Percentiles rank a stretch among this genome's conserved stretches.
Evolutionary conservation across 495 filamentous ascomycete species (phyloP).

Genomic region (Penicillium angulare): DNA sequence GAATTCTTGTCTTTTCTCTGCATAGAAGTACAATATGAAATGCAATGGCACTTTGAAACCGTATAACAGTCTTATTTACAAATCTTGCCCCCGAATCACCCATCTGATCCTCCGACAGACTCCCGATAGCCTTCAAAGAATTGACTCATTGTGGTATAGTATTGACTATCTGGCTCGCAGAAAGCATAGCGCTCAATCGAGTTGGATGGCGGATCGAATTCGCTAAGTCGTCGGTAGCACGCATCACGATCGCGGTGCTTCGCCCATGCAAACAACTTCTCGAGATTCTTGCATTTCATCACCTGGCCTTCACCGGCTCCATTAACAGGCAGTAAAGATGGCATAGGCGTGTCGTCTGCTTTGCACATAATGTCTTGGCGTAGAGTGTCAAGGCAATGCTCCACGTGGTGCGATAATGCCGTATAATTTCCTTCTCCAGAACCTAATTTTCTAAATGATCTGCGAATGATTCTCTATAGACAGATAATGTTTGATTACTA

Average conservation of each 20-base stretch:
- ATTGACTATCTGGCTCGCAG: not conserved
- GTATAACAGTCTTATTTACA: too few species aligned
- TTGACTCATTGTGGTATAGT: not conserved
- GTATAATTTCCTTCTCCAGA: not conserved
- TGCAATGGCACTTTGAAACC: too few species aligned
- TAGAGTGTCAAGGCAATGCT: conserved; percentile 31
- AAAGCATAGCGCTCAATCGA: not conserved
- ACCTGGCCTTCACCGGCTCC: conserved; percentile 7
- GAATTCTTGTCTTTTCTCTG: too few species aligned
- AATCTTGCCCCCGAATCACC: too few species aligned
- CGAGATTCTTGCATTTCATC: conserved; percentile 11
- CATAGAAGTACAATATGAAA: too few species aligned
- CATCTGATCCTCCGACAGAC: too few species aligned
- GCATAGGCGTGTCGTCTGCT: conserved; percentile 23
- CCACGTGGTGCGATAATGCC: conserved; percentile 11
- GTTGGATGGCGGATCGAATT: not conserved
- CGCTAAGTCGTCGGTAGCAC: not conserved
- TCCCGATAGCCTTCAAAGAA: not conserved
- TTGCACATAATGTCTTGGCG: conserved; percentile 31
- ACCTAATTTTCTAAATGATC: not conserved
- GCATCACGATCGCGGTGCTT: not conserved
- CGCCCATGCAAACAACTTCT: conserved; percentile 9
- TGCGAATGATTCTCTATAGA: not conserved
- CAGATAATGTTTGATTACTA: not conserved
- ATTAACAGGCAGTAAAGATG: conserved; percentile 1